Base-by-base conservation (phyloP, 1,284 basidiomycete genomes). In the Leccinum holopus region DNA sequence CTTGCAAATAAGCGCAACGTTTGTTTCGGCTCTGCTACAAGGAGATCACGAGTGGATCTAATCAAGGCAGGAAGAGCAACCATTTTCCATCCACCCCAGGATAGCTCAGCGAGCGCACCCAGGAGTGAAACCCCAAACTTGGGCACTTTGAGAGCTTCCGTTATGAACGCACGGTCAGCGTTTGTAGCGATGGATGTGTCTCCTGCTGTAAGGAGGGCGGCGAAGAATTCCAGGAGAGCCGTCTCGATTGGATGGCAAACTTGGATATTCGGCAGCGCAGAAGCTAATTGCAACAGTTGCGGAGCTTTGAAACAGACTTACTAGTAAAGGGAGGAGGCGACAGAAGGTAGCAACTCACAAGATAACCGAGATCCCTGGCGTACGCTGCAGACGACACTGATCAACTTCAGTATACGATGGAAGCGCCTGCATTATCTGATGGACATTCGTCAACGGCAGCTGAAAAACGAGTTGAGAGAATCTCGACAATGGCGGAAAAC, bases 61-160 rank as follows among this genome's bases (percentile, higher is more conserved):
- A 85, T 67, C 25, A 91, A 70, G 16, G 80, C 74, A 1, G 89
- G 86, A 2, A 86, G 70, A 25, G 83, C 87, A 28, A 91, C 72
- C 41, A 85, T 77, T 67, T 84, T 89, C 88, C 90, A 91, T 2
- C 88, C 90, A 37, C 84, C 84, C 88, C 90, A 92, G 1, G 79
- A 80, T 9, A 87, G 71, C 57, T 88, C 86, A 1, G 84, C 80
- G 8, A 92, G 79, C 3, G 81, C 76, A 2, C 85, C 86, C 33
- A 84, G 81, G 11, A 92, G 74, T 41, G 81, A 79, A 14, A 86
- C 67, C 0, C 81, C 84, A 64, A 88, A 85, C 4, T 55, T 14
- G 77, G 73, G 58, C 65, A 70, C 59, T 62, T 72, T 61, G 77
- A 76, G 81, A 11, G 78, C 70, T 47, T 74, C 79, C 51, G 85